Percentiles rank a stretch among this genome's conserved stretches.
Evolutionary conservation across 2,329 filamentous ascomycete genomes (phyloP).

Genomic region (Cladosporium sp.): DNA sequence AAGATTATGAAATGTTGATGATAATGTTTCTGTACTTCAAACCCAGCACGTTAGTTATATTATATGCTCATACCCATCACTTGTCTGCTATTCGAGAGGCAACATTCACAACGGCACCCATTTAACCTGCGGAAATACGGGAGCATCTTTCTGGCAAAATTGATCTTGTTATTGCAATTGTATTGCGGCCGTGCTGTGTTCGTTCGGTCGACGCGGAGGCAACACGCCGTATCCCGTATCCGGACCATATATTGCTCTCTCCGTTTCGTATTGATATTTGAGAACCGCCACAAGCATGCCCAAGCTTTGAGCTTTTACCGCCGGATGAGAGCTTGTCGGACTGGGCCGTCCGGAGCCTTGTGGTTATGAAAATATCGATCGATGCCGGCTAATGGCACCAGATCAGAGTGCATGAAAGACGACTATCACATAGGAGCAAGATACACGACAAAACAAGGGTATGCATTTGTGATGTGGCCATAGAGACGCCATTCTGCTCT

Average conservation of each 20-base stretch:
- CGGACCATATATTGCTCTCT: neutral
- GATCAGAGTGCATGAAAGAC: no score
- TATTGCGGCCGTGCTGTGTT: neutral
- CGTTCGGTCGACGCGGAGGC: constrained; percentile 3
- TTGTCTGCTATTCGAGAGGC: neutral
- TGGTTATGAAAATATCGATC: no score
- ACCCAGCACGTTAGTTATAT: no score
- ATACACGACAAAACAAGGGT: no score
- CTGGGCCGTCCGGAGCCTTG: constrained; percentile 9
- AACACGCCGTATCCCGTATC: neutral
- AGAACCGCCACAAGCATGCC: neutral
- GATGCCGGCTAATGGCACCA: no score
- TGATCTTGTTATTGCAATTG: neutral
- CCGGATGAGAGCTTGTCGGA: constrained; percentile 2
- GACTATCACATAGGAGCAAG: no score
- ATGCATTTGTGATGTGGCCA: no score
- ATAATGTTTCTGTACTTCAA: neutral
- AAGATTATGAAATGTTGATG: neutral
- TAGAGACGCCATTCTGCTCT: no score
- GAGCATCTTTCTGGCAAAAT: neutral
- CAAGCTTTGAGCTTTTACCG: constrained; percentile 8
- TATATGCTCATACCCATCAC: neutral
- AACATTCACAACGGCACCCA: no score
- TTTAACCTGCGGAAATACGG: no score
- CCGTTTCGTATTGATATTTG: constrained; percentile 5